Percentiles rank a stretch among this genome's conserved stretches.
Conservation (phyloP, 208 protist species). For the Acanthamoeba healyi region DNA sequence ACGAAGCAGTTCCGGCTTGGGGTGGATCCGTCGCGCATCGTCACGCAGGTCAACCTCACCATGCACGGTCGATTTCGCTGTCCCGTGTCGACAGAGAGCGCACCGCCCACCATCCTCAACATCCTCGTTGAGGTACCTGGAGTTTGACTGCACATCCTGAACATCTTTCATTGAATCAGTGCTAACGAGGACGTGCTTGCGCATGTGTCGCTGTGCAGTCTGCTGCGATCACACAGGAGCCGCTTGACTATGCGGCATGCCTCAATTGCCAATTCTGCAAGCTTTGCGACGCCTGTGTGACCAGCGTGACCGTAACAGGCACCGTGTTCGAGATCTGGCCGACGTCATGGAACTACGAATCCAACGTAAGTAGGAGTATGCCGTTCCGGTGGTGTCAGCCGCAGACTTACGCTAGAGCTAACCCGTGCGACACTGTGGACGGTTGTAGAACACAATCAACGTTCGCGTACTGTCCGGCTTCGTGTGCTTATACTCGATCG, state of each 20-base stretch:
- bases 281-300: slow-evolving; percentile 17
- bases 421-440: too few species aligned
- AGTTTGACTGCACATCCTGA: neutral
- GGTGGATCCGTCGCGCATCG: slow-evolving; percentile 24
- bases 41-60: slow-evolving; percentile 71
- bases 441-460: slow-evolving; percentile 42
- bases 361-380: neutral
- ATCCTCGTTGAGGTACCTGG: slow-evolving; percentile 26
- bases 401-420: neutral
- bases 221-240: slow-evolving; percentile 28
- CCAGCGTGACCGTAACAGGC: neutral
- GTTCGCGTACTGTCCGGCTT: slow-evolving; percentile 19
- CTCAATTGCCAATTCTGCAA: slow-evolving; percentile 44
- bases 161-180: too few species aligned
- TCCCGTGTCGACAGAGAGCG: neutral
- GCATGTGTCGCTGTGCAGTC: neutral
- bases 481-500: slow-evolving; percentile 23
- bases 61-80: slow-evolving; percentile 68
- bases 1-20: slow-evolving; percentile 62
- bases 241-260: slow-evolving; percentile 6
- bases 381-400: neutral
- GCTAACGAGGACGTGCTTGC: too few species aligned
- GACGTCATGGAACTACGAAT: neutral
- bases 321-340: slow-evolving; percentile 61
- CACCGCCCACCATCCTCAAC: slow-evolving; percentile 62